phyloP scores from a whole-genome alignment of 148 eudicot genomes.

The Tetragonia tetragonoides region DNA sequence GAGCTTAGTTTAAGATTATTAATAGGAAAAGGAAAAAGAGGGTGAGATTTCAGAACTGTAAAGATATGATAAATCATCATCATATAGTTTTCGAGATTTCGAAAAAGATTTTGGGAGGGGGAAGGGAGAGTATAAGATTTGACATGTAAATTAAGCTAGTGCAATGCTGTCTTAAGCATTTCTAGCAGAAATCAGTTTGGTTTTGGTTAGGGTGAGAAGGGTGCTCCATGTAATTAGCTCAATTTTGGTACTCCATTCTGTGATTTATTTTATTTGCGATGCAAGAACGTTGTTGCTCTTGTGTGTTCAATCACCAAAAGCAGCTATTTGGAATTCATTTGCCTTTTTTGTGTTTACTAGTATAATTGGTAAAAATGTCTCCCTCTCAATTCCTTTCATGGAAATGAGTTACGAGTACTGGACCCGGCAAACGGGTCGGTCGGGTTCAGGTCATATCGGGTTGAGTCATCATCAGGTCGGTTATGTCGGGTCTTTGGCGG shows the following conservation, averaged over 20 bases:
- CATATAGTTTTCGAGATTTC: neutral
- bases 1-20: neutral
- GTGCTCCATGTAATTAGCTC: conserved; percentile 11
- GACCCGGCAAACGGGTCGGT: too few species aligned
- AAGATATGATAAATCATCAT: neutral
- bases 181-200: neutral
- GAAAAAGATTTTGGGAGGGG: neutral
- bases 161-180: conserved; percentile 1
- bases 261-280: neutral
- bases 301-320: too few species aligned
- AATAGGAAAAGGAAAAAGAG: neutral
- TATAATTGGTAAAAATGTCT: too few species aligned
- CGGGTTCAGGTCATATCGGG: too few species aligned
- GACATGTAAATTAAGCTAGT: neutral
- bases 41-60: neutral
- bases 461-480: too few species aligned
- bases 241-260: neutral
- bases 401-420: too few species aligned
- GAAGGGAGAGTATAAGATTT: neutral
- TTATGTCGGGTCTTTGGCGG: too few species aligned
- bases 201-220: neutral
- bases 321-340: too few species aligned
- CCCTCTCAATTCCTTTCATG: too few species aligned
- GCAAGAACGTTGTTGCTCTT: too few species aligned
- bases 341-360: too few species aligned